Evolutionary conservation across 2,329 filamentous ascomycete species (phyloP).

Genomic region (Phialophora expanda): DNA sequence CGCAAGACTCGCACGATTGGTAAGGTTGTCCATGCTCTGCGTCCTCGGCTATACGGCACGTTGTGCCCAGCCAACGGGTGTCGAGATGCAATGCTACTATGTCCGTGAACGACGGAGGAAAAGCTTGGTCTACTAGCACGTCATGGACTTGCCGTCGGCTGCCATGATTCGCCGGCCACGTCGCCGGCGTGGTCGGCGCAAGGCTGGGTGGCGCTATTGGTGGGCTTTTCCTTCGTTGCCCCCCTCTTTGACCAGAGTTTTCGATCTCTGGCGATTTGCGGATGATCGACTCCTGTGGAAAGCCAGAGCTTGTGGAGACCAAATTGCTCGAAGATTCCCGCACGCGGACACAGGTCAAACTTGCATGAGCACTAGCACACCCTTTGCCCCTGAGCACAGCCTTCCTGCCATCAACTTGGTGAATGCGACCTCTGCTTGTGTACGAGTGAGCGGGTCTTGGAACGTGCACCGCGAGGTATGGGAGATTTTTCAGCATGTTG

Average conservation of each 20-base stretch:
- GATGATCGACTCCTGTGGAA: not conserved
- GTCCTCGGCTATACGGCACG: conserved; percentile 24
- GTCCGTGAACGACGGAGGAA: conserved; percentile 11
- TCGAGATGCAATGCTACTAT: not conserved
- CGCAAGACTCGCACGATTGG: not conserved
- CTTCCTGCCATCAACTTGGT: not conserved
- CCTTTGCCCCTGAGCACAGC: conserved; percentile 1
- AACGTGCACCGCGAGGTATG: not conserved
- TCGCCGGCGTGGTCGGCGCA: not conserved
- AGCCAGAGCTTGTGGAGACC: conserved; percentile 1
- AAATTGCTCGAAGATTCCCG: not conserved
- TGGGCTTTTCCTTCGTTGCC: not conserved
- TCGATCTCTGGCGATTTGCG: not conserved
- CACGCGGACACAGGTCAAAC: not conserved
- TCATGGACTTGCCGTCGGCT: conserved; percentile 5
- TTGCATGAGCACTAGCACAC: not conserved
- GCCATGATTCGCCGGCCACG: conserved; percentile 2
- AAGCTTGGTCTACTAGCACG: conserved; percentile 18
- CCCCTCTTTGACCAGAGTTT: not conserved
- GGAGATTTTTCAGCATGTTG: not conserved
- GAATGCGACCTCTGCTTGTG: not conserved
- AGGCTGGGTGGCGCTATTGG: conserved; percentile 13
- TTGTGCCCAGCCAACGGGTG: conserved; percentile 5
- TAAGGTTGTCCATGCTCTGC: conserved; percentile 9
- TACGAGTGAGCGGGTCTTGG: not conserved